phyloP scores from a whole-genome alignment of 2,329 filamentous ascomycete species.

The Neofusicoccum parvum region DNA sequence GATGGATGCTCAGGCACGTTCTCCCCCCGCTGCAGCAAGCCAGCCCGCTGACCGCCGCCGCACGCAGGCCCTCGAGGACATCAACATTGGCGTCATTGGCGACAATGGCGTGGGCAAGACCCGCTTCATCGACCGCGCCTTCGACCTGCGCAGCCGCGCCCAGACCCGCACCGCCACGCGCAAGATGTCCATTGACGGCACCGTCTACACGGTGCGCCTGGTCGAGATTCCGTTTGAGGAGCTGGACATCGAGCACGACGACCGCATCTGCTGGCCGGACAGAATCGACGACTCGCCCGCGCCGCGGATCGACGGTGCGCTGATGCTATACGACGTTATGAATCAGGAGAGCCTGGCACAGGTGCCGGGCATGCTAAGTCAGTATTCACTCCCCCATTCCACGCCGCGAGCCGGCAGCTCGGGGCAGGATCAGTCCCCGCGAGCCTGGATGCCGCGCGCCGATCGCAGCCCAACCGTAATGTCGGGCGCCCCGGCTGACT shows the following conservation, averaged over 20 bases:
- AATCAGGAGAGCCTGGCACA: conserved; percentile 73
- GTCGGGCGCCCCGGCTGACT: conserved; percentile 15
- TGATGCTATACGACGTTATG: conserved; percentile 87
- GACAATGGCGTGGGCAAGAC: conserved; percentile 59
- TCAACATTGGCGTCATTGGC: conserved; percentile 62
- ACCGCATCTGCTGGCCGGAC: conserved; percentile 60
- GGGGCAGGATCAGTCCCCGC: conserved; percentile 24
- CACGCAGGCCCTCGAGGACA: conserved; percentile 46
- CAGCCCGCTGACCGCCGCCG: conserved; percentile 20
- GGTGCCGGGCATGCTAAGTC: conserved; percentile 77
- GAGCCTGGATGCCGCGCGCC: neutral
- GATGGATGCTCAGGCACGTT: conserved; percentile 20
- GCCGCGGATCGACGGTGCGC: conserved; percentile 77
- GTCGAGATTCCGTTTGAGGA: conserved; percentile 58
- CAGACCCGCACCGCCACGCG: conserved; percentile 35
- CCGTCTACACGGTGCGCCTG: conserved; percentile 58
- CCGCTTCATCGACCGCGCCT: conserved; percentile 59
- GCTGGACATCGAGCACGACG: conserved; percentile 52
- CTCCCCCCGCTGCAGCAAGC: conserved; percentile 21
- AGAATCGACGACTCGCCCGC: conserved; percentile 65
- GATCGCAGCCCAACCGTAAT: conserved; percentile 14
- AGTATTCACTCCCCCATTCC: conserved; percentile 43
- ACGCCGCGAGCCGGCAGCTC: conserved; percentile 21
- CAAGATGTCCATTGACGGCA: conserved; percentile 60
- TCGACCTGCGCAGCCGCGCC: conserved; percentile 47